Evolutionary conservation across 1,284 basidiomycete genomes (phyloP), one percentile per base, ranked within the genome.

Genomic region (Malassezia sp.): DNA sequence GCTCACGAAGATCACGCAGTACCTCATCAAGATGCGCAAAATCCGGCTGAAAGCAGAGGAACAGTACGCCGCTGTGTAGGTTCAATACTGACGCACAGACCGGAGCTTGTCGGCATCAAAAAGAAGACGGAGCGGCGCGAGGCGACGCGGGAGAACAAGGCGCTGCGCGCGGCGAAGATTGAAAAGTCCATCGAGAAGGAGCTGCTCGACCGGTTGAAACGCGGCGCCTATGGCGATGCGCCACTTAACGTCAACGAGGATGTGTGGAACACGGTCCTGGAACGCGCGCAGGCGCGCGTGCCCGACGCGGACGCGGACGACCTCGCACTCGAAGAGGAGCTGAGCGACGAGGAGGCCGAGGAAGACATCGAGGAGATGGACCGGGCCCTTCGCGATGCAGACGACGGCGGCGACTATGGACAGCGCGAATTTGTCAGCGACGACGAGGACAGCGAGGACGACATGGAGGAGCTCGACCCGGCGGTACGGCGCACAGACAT

Each of bases 1-100:
- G 40, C 78, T 95, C 29, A 99, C 93, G 14, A 97, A 96, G 75
- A 96, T 99, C 61, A 97, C 91, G 0, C 93, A 99, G 72, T 97
- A 96, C 69, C 79, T 97, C 54, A 96, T 97, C 73, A 93, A 95
- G 76, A 89, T 97, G 85, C 78, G 93, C 49, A 80, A 86, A 32
- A 74, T 95, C 61, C 84, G 83, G 63, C 76, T 91, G 52, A 82
- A 85, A 45, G 61, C 59, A 20, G 63, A 70, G 38, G 82, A 91
- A 72, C 83, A 89, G 88, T 90, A 53, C 61, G 85, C 42, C 5
- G 12, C 4, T n/a, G n/a, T n/a, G n/a, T n/a, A n/a, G 14, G n/a
- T 12, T 12, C 11, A 22, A 23, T 8, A 21, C 41, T 24, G 15
- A 23, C 37, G 8, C 26, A 11, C 62, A 91, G 89, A 71, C 87